Base-by-base conservation (phyloP, 495 filamentous ascomycete species). In the Penicillium subrubescens region DNA sequence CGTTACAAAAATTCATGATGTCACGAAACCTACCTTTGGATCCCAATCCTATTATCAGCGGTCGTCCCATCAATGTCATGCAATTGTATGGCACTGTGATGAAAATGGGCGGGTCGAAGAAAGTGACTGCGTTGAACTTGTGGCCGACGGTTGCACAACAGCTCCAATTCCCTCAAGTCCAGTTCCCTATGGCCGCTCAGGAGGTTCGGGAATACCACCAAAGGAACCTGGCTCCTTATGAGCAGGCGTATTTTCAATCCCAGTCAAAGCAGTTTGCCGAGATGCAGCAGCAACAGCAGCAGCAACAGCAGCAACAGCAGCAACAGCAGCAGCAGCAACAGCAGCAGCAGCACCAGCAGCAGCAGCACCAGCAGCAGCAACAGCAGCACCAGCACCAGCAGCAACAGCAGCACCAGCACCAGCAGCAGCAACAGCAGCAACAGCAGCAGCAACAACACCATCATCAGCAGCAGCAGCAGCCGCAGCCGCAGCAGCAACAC, bases 91-190 rank as follows among this genome's bases (percentile, higher is more conserved):
- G 85, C 44, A 79, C 83, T 1, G 90, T 97, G 8, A 84, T 88
- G 72, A 90, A 88, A 65, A 83, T 90, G 71, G 90, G 90, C 19
- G 95, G 95, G 2, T 96, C 89, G 41, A 89, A 87, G 73, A 89
- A 85, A 64, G 83, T 96, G 8, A 87, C 85, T 0, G 79, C 79
- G 25, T 81, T 81, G 21, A 89, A 90, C 61, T 77, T 81, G 64
- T 98, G 94, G 94, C 81, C 83, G 8, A 83, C 85, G 25, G 80
- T 96, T 55, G 88, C 92, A 1, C 84, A 86, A 41, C 77, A 82
- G 29, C 77, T 97, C 59, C 86, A 88, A 15, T 89, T 93, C 58
- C 80, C 84, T 17, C 85, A 79, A 25, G 80, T 86, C 61, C 90
- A 93, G 67, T 81, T 87, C 59, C 89, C 86, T 3, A 79, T 79